A percentile compares a stretch with the other conserved stretches of the same genome.
Evolutionary conservation across 306 rosid species (phyloP).

Genomic region (Mimosa pudica): DNA sequence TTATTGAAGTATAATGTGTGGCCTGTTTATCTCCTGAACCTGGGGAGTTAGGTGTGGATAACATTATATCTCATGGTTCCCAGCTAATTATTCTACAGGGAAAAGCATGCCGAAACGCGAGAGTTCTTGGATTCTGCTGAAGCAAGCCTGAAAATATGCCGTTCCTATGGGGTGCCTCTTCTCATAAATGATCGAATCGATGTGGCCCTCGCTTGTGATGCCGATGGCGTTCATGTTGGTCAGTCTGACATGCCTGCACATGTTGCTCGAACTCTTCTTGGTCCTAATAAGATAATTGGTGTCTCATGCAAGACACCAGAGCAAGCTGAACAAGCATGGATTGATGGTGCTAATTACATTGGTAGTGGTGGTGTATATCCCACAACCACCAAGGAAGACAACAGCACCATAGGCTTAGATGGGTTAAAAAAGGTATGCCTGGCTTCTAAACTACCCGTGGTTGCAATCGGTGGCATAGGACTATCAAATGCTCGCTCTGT

Average conservation of each 20-base stretch:
- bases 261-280: conserved; percentile 66
- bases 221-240: conserved; percentile 94
- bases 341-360: conserved; percentile 80
- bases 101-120: conserved; percentile 72
- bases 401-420: conserved; percentile 71
- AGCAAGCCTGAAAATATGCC: conserved; percentile 74
- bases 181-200: conserved; percentile 87
- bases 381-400: conserved; percentile 76
- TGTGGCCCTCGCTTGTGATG: conserved; percentile 86
- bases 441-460: conserved; percentile 86
- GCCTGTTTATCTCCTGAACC: background rate
- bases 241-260: conserved; percentile 87
- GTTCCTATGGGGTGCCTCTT: conserved; percentile 64
- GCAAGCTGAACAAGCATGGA: conserved; percentile 88
- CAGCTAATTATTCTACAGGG: conserved; percentile 51
- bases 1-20: conserved; percentile 13
- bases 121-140: conserved; percentile 82
- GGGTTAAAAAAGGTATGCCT: conserved; percentile 66
- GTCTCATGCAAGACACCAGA: conserved; percentile 91
- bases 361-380: conserved; percentile 92
- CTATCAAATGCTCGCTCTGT: conserved; percentile 61
- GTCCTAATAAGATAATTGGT: conserved; percentile 84
- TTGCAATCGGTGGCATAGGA: conserved; percentile 88
- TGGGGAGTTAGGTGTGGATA: background rate
- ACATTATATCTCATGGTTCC: background rate